Evolutionary conservation across 1,284 basidiomycete genomes (phyloP).

Genomic region (Porogramme epimiltina): DNA sequence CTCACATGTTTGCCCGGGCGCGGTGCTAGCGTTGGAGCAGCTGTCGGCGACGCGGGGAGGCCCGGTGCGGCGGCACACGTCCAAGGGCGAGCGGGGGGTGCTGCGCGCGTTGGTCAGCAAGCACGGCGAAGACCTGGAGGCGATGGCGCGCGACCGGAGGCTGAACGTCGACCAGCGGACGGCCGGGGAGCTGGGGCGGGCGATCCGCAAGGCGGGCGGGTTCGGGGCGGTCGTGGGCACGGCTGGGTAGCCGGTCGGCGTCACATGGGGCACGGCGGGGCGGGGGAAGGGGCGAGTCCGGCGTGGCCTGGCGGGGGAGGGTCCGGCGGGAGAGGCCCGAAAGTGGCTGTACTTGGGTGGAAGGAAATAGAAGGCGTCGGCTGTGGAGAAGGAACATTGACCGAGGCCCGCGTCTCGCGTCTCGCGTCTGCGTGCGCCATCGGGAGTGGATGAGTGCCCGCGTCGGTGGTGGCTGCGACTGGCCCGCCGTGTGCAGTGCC

Average conservation of each 20-base stretch:
- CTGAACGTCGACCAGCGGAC: constrained; percentile 89
- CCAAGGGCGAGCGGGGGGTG: constrained; percentile 70
- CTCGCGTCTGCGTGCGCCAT: no score
- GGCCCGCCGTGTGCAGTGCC: background rate
- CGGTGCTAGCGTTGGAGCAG: constrained; percentile 46
- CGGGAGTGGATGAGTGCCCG: constrained; percentile 2
- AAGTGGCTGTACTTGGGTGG: constrained; percentile 6
- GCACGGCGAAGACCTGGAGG: constrained; percentile 74
- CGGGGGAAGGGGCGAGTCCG: no score
- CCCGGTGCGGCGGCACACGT: constrained; percentile 64
- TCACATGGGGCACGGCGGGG: no score
- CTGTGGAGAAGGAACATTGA: constrained; percentile 2
- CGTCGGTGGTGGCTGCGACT: background rate
- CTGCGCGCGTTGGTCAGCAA: constrained; percentile 69
- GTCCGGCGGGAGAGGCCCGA: no score
- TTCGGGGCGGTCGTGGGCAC: constrained; percentile 25
- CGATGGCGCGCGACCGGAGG: constrained; percentile 81
- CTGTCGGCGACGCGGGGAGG: constrained; percentile 41
- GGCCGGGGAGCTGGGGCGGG: constrained; percentile 74
- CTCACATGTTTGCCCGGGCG: constrained; percentile 6
- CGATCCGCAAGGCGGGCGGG: constrained; percentile 55
- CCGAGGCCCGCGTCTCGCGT: no score
- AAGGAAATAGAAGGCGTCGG: constrained; percentile 22
- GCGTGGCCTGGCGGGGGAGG: no score
- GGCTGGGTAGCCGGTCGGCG: background rate